Percentiles rank a stretch among this genome's conserved stretches.
These are phyloP conservation scores for Hypoxylon sp. DNA, from an alignment of 2,329 filamentous ascomycete species.

Conservation along the genomic window DNA sequence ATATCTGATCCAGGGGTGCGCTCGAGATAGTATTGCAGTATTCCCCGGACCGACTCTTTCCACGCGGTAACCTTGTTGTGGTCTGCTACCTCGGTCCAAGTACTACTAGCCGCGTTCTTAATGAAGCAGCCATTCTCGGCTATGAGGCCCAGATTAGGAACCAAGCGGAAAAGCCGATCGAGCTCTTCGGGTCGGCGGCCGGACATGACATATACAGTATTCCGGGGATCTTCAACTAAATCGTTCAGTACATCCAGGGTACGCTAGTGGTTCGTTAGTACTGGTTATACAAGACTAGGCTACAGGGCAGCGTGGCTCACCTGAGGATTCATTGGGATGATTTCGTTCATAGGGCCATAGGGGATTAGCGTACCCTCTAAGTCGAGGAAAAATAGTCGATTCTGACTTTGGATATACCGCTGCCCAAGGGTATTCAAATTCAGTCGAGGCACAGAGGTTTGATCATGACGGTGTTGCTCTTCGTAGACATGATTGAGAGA, in stretches of 20 bases:
- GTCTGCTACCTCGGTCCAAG: constrained; percentile 86
- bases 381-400: constrained; percentile 89
- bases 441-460: constrained; percentile 87
- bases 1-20: constrained; percentile 89
- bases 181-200: constrained; percentile 89
- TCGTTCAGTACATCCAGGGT: constrained; percentile 88
- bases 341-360: constrained; percentile 86
- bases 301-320: constrained; percentile 50
- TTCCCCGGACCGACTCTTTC: constrained; percentile 86
- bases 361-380: constrained; percentile 94
- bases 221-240: constrained; percentile 82
- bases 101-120: constrained; percentile 75
- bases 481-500: constrained; percentile 83
- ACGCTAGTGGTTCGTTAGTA: constrained; percentile 64
- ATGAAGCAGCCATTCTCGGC: constrained; percentile 96
- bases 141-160: constrained; percentile 88
- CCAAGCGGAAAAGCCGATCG: constrained; percentile 85
- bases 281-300: not conserved
- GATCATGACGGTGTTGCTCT: constrained; percentile 87
- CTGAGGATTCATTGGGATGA: constrained; percentile 86
- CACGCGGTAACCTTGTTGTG: constrained; percentile 78
- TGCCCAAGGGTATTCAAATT: constrained; percentile 75
- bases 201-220: constrained; percentile 95
- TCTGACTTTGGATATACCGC: constrained; percentile 75
- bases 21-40: constrained; percentile 90